Evolutionary conservation across 768 basidiomycete genomes (phyloP).

Genomic region (Chalciporus sphaerocephalus): DNA sequence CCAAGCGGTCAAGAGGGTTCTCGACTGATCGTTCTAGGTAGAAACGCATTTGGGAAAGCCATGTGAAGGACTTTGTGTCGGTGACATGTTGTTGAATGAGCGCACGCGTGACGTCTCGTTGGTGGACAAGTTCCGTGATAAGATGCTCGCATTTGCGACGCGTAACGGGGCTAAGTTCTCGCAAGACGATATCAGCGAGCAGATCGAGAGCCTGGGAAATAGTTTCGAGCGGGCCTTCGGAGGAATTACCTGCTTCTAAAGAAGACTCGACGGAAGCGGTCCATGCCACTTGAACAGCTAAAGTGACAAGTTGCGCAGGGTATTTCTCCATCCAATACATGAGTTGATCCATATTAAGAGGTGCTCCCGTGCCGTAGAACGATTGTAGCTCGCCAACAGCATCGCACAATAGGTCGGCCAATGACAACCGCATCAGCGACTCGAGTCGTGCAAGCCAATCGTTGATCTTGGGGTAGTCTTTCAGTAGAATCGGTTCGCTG

Average conservation of each 20-base stretch:
- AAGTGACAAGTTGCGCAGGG: conserved; percentile 92
- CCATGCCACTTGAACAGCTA: conserved; percentile 96
- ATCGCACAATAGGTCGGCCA: conserved; percentile 76
- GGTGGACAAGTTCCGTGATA: conserved; percentile 97
- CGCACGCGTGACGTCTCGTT: conserved; percentile 87
- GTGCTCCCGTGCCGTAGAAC: conserved; percentile 68
- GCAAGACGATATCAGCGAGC: conserved; percentile 93
- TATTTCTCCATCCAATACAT: conserved; percentile 91
- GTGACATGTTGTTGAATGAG: conserved; percentile 63
- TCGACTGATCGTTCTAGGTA: conserved; percentile 73
- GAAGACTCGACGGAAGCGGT: conserved; percentile 76
- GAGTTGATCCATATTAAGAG: conserved; percentile 61
- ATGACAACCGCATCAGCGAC: conserved; percentile 85
- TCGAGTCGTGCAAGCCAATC: conserved; percentile 96
- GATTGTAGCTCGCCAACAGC: conserved; percentile 74
- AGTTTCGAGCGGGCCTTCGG: conserved; percentile 67
- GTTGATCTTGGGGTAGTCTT: conserved; percentile 96
- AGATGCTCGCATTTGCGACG: conserved; percentile 97
- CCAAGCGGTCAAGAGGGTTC: conserved; percentile 75
- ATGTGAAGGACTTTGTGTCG: conserved; percentile 74
- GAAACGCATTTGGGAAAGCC: conserved; percentile 99
- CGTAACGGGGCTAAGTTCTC: conserved; percentile 84
- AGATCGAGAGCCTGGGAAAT: conserved; percentile 83
- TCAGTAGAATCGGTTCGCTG: conserved; percentile 75
- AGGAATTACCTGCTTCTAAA: conserved; percentile 50